These are phyloP conservation scores for Coffea canephora DNA, from an alignment of 257 asterid genomes.

Conservation along the genomic window DNA sequence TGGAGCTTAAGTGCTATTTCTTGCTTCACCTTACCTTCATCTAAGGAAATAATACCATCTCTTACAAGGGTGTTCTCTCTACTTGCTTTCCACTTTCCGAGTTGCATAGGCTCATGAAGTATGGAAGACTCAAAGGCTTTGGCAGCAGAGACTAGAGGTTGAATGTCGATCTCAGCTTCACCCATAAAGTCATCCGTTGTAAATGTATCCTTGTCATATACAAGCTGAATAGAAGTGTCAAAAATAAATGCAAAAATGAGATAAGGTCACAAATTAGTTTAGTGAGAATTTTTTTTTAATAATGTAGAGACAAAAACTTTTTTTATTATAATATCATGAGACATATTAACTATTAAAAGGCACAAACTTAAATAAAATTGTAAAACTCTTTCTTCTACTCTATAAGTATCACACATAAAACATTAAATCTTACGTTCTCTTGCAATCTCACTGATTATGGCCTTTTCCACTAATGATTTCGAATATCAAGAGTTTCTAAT, in stretches of 20 bases:
- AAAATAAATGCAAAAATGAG: not conserved
- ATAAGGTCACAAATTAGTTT: not conserved
- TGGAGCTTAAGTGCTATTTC: conserved; percentile 68
- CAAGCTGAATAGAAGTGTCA: conserved; percentile 47
- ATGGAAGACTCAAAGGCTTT: conserved; percentile 59
- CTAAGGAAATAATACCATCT: conserved; percentile 55
- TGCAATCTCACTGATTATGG: not conserved
- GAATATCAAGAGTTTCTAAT: not conserved
- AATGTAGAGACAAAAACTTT: not conserved
- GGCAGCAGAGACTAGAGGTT: conserved; percentile 78
- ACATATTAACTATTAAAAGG: not conserved
- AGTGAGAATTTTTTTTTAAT: not conserved
- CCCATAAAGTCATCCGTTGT: conserved; percentile 94
- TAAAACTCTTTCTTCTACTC: not conserved
- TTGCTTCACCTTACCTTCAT: conserved; percentile 68
- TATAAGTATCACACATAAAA: not conserved
- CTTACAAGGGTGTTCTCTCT: conserved; percentile 49
- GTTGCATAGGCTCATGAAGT: conserved; percentile 44
- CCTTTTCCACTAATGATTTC: not conserved
- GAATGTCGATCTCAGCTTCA: conserved; percentile 81
- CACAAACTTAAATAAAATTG: not conserved
- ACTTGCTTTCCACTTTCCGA: conserved; percentile 51
- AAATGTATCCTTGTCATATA: conserved; percentile 88
- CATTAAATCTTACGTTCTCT: not conserved
- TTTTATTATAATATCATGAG: not conserved